These are phyloP conservation scores for Saccharomyces hybrid DNA, from an alignment of 1,139 yeast species.

Conservation along the genomic window DNA sequence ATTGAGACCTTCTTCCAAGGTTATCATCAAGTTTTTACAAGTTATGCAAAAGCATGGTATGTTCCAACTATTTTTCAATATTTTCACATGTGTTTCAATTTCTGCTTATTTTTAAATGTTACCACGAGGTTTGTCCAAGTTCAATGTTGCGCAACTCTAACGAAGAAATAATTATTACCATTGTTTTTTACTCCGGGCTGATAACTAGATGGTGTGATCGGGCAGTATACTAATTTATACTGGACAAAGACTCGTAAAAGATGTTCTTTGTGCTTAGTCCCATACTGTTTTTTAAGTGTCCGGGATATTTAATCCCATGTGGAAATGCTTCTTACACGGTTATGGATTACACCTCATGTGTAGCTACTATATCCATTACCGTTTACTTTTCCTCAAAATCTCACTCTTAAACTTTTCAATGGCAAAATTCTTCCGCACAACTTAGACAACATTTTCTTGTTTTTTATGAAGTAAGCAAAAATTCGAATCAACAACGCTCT, in stretches of 20 bases:
- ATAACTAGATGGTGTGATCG: conserved; percentile 97
- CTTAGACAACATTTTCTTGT: neutral
- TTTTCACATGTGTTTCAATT: neutral
- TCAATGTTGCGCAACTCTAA: neutral
- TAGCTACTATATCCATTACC: conserved; percentile 30
- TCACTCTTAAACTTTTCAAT: conserved; percentile 2
- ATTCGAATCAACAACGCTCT: neutral
- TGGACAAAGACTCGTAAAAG: conserved; percentile 1
- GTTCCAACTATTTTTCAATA: conserved; percentile 25
- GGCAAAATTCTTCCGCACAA: neutral
- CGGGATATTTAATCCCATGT: conserved; percentile 57
- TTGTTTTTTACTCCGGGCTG: conserved; percentile 53
- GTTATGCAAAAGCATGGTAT: conserved; percentile 95
- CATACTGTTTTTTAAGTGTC: conserved; percentile 96
- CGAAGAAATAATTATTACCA: neutral
- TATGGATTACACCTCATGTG: conserved; percentile 20
- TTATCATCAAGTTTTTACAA: conserved; percentile 89
- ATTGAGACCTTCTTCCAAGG: conserved; percentile 98
- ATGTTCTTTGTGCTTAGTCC: conserved; percentile 45
- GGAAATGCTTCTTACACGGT: conserved; percentile 81
- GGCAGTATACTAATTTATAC: conserved; percentile 33
- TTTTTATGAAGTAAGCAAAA: neutral
- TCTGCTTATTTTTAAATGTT: neutral
- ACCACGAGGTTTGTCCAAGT: neutral
- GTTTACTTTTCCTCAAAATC: conserved; percentile 75